Conservation (phyloP, 176 grass and related monocot genomes). For the Aegilops umbellulata region DNA sequence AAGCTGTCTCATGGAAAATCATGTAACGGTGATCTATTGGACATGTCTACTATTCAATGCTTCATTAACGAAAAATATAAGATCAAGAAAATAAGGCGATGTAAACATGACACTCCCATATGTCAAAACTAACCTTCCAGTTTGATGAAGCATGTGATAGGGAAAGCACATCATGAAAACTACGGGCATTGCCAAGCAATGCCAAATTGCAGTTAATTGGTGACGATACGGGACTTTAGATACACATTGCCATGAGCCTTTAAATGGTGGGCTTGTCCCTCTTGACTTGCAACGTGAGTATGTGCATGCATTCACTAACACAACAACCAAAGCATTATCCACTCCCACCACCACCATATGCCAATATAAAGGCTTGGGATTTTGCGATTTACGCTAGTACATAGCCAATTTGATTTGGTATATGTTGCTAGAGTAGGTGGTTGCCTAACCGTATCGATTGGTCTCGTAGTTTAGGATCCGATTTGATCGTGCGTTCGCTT, state of each 20-base stretch:
- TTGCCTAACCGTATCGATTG: neutral
- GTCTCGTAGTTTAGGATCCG: neutral
- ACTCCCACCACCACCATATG: neutral
- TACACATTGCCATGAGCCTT: neutral
- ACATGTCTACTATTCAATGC: neutral
- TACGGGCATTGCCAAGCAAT: too few species aligned
- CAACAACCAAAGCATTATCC: neutral
- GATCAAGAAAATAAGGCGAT: neutral
- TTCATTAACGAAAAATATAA: neutral
- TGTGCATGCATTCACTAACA: neutral
- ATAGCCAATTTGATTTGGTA: neutral
- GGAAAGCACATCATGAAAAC: neutral
- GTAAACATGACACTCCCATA: neutral
- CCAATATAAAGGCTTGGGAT: neutral
- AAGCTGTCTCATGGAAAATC: neutral
- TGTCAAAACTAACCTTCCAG: neutral
- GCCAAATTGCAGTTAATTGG: neutral
- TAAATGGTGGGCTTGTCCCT: neutral
- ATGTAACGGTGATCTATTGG: neutral
- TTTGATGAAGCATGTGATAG: neutral
- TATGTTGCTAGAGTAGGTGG: neutral
- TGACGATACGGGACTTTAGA: neutral
- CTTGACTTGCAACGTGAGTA: neutral
- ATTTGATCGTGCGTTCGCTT: neutral
- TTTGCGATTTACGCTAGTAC: neutral